Base-by-base conservation (phyloP, 148 eudicot species). In the Camellia japonica region DNA sequence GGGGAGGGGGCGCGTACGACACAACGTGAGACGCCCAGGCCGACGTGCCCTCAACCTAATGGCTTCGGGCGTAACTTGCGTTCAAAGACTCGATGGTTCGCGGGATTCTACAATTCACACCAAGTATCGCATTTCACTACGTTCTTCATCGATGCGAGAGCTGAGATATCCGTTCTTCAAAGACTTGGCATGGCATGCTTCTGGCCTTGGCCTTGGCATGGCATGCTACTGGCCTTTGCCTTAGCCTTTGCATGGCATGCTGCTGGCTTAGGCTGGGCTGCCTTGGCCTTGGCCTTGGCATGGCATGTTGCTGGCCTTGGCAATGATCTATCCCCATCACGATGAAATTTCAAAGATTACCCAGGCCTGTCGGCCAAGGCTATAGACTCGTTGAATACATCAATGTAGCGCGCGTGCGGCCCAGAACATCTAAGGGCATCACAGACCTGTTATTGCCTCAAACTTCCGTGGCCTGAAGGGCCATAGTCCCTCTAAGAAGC, bases 281-380 rank as follows among this genome's bases (percentile, higher is more conserved):
- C 23, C 23, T 23, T 23, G 23, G 23, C 23, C 23, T 23, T 23
- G 23, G 23, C 23, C 23, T 23, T 23, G 23, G 23, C 23, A 23
- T 23, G 23, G 23, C 23, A 23, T 23, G 23, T 0, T 23, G 23
- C 23, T 23, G 23, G 23, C 23, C 23, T 23, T 23, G 23, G 85
- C 88, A 83, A 85, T 87, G 88, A 88, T 84, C 90, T 88, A 84
- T 88, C 88, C 84, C 87, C 86, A 86, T 84, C 87, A 88, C 79
- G 84, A 88, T 86, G 89, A 88, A 86, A 84, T 88, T 88, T 88
- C 82, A 82, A 84, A 88, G 83, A 86, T 86, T 84, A 86, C 88
- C 88, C 83, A 85, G 86, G 81, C 85, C 77, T 84, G 81, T 76
- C 77, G 79, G 82, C 76, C 80, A 56, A 74, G 77, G 64, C 64